Evolutionary conservation across 208 protist genomes (phyloP).

Genomic region (Trypanosoma caninum): DNA sequence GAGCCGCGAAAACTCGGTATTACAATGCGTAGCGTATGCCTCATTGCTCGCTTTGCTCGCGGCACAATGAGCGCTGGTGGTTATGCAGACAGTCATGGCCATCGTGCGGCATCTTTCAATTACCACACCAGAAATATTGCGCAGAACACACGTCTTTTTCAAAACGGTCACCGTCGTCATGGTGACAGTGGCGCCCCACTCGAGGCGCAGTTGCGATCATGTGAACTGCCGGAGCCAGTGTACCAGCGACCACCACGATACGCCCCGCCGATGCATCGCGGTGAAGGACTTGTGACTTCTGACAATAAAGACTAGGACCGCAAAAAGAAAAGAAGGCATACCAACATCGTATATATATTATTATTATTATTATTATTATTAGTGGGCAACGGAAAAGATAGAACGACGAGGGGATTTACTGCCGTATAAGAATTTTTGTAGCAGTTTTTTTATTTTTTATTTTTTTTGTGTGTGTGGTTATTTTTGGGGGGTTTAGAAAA

Average conservation of each 20-base stretch:
- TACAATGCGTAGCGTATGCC: slow-evolving; percentile 77
- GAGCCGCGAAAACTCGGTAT: slow-evolving; percentile 84
- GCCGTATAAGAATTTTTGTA: too few relatives aligned
- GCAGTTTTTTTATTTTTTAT: too few relatives aligned
- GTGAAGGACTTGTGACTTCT: slow-evolving; percentile 7
- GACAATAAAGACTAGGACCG: too few relatives aligned
- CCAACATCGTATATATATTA: too few relatives aligned
- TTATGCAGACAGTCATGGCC: slow-evolving; percentile 55
- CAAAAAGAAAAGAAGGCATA: too few relatives aligned
- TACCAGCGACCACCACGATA: slow-evolving; percentile 77
- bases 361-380: too few relatives aligned
- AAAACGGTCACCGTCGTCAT: slow-evolving; percentile 49
- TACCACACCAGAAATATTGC: slow-evolving; percentile 63
- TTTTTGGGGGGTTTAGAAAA: too few relatives aligned
- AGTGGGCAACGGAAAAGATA: too few relatives aligned
- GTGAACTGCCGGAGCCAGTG: slow-evolving; percentile 61
- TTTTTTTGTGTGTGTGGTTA: too few relatives aligned
- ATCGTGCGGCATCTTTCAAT: slow-evolving; percentile 42
- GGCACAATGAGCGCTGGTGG: slow-evolving; percentile 79
- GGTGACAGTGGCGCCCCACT: slow-evolving; percentile 59
- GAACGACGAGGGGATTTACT: too few relatives aligned
- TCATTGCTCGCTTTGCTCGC: slow-evolving; percentile 70
- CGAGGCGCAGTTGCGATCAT: slow-evolving; percentile 64
- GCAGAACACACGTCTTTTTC: slow-evolving; percentile 64
- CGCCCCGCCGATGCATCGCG: slow-evolving; percentile 68